Conservation (phyloP, 2,329 filamentous ascomycete species). For the Trichoderma arundinaceum region DNA sequence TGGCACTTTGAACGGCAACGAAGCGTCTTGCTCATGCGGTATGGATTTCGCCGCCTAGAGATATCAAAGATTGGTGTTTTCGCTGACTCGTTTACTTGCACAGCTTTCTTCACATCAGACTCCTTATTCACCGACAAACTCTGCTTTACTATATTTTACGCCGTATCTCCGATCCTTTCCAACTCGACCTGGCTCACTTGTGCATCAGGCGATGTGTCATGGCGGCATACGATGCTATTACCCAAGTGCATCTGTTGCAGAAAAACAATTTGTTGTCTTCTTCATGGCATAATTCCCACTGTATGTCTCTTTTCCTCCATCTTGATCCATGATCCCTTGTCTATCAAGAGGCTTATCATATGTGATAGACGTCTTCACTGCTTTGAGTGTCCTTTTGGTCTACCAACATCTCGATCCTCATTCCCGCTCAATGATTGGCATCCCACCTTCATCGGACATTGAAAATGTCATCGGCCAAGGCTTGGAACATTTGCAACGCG, state of each 20-base stretch:
- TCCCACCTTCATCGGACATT: slow-evolving; percentile 5
- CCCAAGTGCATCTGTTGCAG: slow-evolving; percentile 14
- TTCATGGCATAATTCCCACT: slow-evolving; percentile 28
- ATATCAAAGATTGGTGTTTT: background rate
- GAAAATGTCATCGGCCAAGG: slow-evolving; percentile 10
- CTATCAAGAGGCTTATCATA: background rate
- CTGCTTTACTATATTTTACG: slow-evolving; percentile 25
- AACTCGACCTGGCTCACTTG: slow-evolving; percentile 11
- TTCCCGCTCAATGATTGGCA: slow-evolving; percentile 9
- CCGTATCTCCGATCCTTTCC: slow-evolving; percentile 20
- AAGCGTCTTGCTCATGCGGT: slow-evolving; percentile 25
- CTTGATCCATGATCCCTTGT: background rate
- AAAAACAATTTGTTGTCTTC: slow-evolving; percentile 17
- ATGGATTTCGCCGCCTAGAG: background rate
- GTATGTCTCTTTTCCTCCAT: background rate
- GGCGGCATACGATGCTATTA: slow-evolving; percentile 24
- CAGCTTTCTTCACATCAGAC: slow-evolving; percentile 23
- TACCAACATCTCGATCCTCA: slow-evolving; percentile 21
- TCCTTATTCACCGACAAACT: slow-evolving; percentile 27
- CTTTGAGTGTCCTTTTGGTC: slow-evolving; percentile 16
- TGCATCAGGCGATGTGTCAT: slow-evolving; percentile 22
- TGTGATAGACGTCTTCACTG: slow-evolving; percentile 15
- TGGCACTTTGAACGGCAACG: slow-evolving; percentile 27
- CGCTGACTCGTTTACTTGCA: background rate
- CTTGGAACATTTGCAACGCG: slow-evolving; percentile 6